Evolutionary conservation across 1,284 basidiomycete species (phyloP), one percentile per base, ranked within the genome.

Genomic region (Sutorius eximius): DNA sequence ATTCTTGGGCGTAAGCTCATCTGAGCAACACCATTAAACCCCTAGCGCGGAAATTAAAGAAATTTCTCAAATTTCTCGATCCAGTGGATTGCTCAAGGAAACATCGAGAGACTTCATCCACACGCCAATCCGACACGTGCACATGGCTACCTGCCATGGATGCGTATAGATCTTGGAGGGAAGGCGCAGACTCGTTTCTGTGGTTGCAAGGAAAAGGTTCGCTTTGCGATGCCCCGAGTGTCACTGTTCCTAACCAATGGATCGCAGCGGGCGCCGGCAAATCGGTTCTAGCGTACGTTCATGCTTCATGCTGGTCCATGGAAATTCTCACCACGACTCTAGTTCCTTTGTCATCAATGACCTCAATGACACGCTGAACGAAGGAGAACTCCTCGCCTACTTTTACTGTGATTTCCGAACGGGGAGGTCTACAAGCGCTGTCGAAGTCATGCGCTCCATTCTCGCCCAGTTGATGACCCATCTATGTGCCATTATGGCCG

Each of bases 401-500:
- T 36, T 36, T 36, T n/a, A 38, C 16, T 57, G 55, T 10, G 55
- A 56, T 57, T 57, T 56, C 30, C 38, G 47, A 16, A 40, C 18
- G 13, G 43, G 3, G 9, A 13, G 30, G 3, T 57, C 54, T 13
- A 60, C 47, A 15, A 45, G 33, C 22, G 37, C 53, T 15, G 18
- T 60, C 10, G 57, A 58, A 24, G 47, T 52, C 16, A 40, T 52
- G 34, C 45, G 45, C 12, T 49, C 53, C 9, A 24, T 56, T 16
- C 45, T 59, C 2, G 45, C 45, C 3, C 58, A 57, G 38, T 18
- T 60, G 3, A 36, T 5, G 2, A 1, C 15, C 1, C 47, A 5
- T 11, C 34, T 60, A 18, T 52, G 34, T 9, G 34, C 3, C 3
- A 20, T 18, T 13, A 29, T 24, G 20, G 15, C 33, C 6, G 13